Evolutionary conservation across 2,329 filamentous ascomycete genomes (phyloP), one percentile per base, ranked within the genome.

Genomic region (Colletotrichum karsti): DNA sequence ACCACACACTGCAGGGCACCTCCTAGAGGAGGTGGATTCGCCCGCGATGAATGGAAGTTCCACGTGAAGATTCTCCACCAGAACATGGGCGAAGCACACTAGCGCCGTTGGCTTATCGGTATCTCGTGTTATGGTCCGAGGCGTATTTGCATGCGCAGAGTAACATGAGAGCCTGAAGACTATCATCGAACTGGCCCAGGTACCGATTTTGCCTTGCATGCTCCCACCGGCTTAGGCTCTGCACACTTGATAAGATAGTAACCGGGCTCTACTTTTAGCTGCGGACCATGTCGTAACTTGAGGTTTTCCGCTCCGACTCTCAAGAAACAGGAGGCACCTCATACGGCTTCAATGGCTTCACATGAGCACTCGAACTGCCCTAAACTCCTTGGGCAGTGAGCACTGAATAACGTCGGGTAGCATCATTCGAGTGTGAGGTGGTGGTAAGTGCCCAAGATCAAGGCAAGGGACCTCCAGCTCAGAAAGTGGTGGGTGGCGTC

Each of bases 41-140:
- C 37, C 41, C 10, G 39, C 46, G 4, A 24, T 53, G 59, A 28
- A 35, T 35, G 33, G 33, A 35, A 26, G 61, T 48, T 28, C 64
- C 64, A 67, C 64, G 64, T 67, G 64, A 67, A 67, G 53, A 67
- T 63, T 63, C 59, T 37, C 63, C 59, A 63, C 59, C 35, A 42
- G 22, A 33, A 37, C 35, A 58, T 48, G 35, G 59, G 63, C 42
- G 61, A 63, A 51, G 18, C 50, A 63, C 33, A 48, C 58, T 63
- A 63, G 63, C 58, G 50, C 26, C 33, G 58, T 63, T 57, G 59
- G 35, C 18, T 6, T 15, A 9, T 18, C 51, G 50, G 63, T 63
- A 67, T 24, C 35, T 44, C n/a, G 39, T 66, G 63, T 20, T 67
- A 67, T 18, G 33, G 12, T 20, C 20, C 2, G 26, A 20, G 35